phyloP scores from a whole-genome alignment of 257 asterid species.

The Przewalskia tangutica region DNA sequence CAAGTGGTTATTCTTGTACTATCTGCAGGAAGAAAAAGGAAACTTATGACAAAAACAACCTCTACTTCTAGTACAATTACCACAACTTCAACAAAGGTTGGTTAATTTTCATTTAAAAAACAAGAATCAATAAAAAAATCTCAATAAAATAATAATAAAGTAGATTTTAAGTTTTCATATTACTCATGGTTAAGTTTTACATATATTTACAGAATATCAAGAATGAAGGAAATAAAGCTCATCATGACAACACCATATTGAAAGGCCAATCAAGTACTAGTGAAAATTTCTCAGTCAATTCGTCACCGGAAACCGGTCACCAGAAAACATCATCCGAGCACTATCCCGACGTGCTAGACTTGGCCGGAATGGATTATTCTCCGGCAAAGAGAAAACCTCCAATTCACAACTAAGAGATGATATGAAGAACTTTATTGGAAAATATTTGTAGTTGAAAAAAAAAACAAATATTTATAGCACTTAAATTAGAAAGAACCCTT shows the following conservation, averaged over 20 bases:
- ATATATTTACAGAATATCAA: conserved; percentile 28
- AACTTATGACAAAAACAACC: conserved; percentile 25
- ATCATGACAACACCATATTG: background rate
- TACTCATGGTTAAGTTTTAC: background rate
- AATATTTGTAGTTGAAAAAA: background rate
- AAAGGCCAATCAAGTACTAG: conserved; percentile 17
- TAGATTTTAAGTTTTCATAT: background rate
- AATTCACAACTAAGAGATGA: conserved; percentile 48
- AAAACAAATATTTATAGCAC: background rate
- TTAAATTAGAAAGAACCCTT: background rate
- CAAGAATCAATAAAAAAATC: background rate
- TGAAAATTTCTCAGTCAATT: conserved; percentile 11
- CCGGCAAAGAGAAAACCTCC: conserved; percentile 70
- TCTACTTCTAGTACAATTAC: conserved; percentile 23
- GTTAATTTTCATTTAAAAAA: conserved; percentile 8
- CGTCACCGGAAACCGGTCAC: conserved; percentile 17
- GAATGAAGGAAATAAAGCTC: conserved; percentile 24
- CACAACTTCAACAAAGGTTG: conserved; percentile 37
- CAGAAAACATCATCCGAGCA: conserved; percentile 16
- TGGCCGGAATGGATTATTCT: conserved; percentile 81
- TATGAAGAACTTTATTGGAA: background rate
- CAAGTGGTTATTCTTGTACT: background rate
- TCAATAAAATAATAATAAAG: too few relatives aligned
- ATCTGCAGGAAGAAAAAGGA: conserved; percentile 56
- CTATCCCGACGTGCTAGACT: conserved; percentile 47